These are phyloP conservation scores for Mycena rebaudengoi DNA, from an alignment of 768 basidiomycete genomes.

Conservation along the genomic window DNA sequence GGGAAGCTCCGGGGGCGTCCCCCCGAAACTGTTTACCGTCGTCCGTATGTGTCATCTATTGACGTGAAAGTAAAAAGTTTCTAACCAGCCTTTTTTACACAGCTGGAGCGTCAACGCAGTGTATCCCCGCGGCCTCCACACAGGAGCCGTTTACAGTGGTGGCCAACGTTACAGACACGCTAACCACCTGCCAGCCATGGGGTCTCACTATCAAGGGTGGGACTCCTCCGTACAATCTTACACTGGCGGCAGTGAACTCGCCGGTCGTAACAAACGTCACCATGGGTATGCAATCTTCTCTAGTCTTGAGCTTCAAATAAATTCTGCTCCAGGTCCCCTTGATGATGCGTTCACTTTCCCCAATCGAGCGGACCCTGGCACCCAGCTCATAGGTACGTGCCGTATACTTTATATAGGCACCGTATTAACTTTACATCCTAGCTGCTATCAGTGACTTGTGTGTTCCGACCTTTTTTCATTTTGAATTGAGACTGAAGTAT, in stretches of 20 bases:
- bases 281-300: slow-evolving; percentile 30
- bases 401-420: not conserved
- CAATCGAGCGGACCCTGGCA: slow-evolving; percentile 43
- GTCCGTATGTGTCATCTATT: slow-evolving; percentile 36
- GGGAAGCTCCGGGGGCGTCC: slow-evolving; percentile 45
- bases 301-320: not conserved
- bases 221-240: slow-evolving; percentile 49
- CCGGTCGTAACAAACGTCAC: slow-evolving; percentile 48
- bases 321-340: slow-evolving; percentile 9
- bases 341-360: slow-evolving; percentile 47
- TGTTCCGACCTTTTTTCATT: slow-evolving; percentile 7
- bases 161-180: slow-evolving; percentile 42
- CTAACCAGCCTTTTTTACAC: slow-evolving; percentile 1
- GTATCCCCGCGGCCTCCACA: slow-evolving; percentile 32
- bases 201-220: slow-evolving; percentile 49
- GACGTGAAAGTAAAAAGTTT: not conserved
- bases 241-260: slow-evolving; percentile 41
- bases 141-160: slow-evolving; percentile 41
- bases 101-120: slow-evolving; percentile 44
- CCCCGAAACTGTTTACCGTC: slow-evolving; percentile 39
- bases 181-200: slow-evolving; percentile 53
- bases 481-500: not conserved
- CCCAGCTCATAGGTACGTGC: slow-evolving; percentile 47
- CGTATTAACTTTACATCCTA: slow-evolving; percentile 27
- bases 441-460: slow-evolving; percentile 54